These are phyloP conservation scores for Solanum virginianum DNA, from an alignment of 257 asterid species.

Conservation along the genomic window DNA sequence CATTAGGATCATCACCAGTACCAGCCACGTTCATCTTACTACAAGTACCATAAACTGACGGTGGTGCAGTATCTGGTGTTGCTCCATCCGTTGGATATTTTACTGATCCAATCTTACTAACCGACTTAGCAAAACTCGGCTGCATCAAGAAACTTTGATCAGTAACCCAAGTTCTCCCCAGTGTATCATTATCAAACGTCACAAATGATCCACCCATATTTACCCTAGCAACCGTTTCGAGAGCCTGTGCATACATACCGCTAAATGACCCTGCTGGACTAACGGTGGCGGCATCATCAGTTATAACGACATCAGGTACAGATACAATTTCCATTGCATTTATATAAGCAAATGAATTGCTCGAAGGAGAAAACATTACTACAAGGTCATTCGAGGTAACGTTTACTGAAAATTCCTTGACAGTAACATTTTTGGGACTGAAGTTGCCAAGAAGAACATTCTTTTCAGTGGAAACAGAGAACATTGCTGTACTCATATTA, in stretches of 20 bases:
- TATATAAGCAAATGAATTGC: slow-evolving; percentile 43
- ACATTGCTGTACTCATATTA: slow-evolving; percentile 16
- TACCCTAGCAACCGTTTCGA: slow-evolving; percentile 59
- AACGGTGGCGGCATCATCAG: slow-evolving; percentile 35
- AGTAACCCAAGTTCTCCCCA: slow-evolving; percentile 59
- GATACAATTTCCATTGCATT: slow-evolving; percentile 73
- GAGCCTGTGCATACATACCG: slow-evolving; percentile 34
- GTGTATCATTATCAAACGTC: slow-evolving; percentile 37
- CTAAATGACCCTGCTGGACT: slow-evolving; percentile 28
- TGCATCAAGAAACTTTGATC: slow-evolving; percentile 28
- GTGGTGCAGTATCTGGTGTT: slow-evolving; percentile 45
- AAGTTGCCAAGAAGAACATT: slow-evolving; percentile 29
- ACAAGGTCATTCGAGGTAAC: slow-evolving; percentile 28
- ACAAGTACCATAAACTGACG: slow-evolving; percentile 68
- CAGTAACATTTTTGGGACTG: slow-evolving; percentile 11
- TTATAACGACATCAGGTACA: slow-evolving; percentile 40
- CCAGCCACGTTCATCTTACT: slow-evolving; percentile 23
- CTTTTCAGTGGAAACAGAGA: slow-evolving; percentile 25
- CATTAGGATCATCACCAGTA: slow-evolving; percentile 22
- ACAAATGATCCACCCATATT: slow-evolving; percentile 77
- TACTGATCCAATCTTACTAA: slow-evolving; percentile 28
- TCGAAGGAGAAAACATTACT: slow-evolving; percentile 34
- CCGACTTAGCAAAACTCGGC: slow-evolving; percentile 10
- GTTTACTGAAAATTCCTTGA: slow-evolving; percentile 43
- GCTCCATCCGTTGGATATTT: slow-evolving; percentile 46